These are phyloP conservation scores for Artemisia tridentata DNA, from an alignment of 129 eudicot genomes.

Conservation along the genomic window DNA sequence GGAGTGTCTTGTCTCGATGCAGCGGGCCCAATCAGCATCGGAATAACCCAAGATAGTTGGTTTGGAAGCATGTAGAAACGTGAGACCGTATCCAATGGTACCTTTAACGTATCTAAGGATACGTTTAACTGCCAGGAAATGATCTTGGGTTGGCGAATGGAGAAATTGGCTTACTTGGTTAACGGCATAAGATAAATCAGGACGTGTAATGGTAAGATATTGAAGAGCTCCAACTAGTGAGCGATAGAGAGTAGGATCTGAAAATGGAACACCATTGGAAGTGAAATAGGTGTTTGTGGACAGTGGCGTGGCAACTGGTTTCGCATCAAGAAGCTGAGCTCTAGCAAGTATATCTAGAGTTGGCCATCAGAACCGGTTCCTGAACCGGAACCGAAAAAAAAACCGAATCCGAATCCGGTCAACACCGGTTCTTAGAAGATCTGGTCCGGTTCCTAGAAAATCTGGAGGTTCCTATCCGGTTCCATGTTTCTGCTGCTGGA, in stretches of 20 bases:
- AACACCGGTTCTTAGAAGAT: too few species aligned
- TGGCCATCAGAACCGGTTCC: too few species aligned
- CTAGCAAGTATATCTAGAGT: too few species aligned
- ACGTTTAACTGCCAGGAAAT: neutral
- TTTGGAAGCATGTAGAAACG: neutral
- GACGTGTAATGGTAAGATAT: neutral
- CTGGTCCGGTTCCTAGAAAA: too few species aligned
- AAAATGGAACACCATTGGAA: neutral
- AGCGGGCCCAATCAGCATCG: too few species aligned
- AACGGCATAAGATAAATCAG: neutral
- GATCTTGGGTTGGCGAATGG: neutral
- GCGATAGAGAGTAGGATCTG: neutral
- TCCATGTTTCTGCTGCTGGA: too few species aligned
- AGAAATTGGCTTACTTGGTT: neutral
- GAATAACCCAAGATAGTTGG: too few species aligned
- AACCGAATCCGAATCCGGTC: too few species aligned
- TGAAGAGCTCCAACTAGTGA: neutral
- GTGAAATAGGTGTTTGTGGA: neutral
- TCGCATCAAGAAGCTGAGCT: neutral
- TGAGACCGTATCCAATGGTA: neutral
- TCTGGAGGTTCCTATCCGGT: too few species aligned
- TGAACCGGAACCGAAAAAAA: too few species aligned
- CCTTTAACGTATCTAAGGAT: neutral
- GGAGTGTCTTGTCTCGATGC: too few species aligned
- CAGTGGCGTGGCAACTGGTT: neutral